Percentiles rank a stretch among this genome's conserved stretches.
phyloP scores from a whole-genome alignment of 495 filamentous ascomycete species.

The Xylaria bambusicola region DNA sequence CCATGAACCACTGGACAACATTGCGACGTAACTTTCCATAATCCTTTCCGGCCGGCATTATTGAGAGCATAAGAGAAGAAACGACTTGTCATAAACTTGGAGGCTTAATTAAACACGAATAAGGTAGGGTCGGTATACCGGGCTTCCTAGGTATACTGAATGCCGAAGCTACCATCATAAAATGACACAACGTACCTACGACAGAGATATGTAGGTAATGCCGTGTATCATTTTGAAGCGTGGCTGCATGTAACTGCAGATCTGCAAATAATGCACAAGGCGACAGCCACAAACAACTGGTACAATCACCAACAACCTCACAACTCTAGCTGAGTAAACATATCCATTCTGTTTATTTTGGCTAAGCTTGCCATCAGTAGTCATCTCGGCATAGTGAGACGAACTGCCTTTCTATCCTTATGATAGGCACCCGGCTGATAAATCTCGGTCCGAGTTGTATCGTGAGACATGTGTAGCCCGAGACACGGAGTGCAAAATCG shows the following conservation, averaged over 20 bases:
- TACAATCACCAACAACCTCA: not conserved
- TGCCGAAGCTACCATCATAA: no score
- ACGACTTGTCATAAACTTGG: conserved; percentile 8
- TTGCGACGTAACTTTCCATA: not conserved
- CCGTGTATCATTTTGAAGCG: not conserved
- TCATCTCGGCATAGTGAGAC: not conserved
- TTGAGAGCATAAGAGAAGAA: not conserved
- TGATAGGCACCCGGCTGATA: not conserved
- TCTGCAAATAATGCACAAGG: not conserved
- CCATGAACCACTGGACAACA: not conserved
- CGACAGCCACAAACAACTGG: no score
- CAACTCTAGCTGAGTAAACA: not conserved
- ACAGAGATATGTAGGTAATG: not conserved
- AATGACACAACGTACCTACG: no score
- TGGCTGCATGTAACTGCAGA: not conserved
- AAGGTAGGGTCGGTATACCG: not conserved
- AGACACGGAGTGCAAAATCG: not conserved
- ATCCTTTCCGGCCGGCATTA: not conserved
- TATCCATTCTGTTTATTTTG: not conserved
- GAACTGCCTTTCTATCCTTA: not conserved
- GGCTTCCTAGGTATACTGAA: not conserved
- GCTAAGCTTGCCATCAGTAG: not conserved
- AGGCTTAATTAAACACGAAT: not conserved
- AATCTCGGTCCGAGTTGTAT: not conserved
- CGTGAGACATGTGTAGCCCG: not conserved